These are phyloP conservation scores for Apophysomyces ossiformis DNA, from an alignment of 371 early-diverging fungal species.

Conservation along the genomic window DNA sequence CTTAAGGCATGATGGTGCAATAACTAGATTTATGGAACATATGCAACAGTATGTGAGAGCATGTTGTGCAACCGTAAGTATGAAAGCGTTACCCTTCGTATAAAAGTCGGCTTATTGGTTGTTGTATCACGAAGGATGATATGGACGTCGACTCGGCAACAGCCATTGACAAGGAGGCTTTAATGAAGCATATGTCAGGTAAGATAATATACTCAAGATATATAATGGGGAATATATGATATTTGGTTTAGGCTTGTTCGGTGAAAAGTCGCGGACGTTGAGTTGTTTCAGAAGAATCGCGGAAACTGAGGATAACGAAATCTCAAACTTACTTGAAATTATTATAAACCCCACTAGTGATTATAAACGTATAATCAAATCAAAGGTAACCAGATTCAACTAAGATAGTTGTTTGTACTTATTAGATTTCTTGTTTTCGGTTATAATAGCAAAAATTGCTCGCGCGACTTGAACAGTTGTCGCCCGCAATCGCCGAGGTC, in stretches of 20 bases:
- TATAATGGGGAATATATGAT: not conserved
- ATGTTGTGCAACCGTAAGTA: constrained; percentile 41
- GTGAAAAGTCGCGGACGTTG: constrained; percentile 56
- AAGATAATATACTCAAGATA: not conserved
- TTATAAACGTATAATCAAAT: constrained; percentile 31
- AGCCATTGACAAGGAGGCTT: constrained; percentile 14
- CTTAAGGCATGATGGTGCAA: too few relatives aligned
- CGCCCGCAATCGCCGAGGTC: constrained; percentile 65
- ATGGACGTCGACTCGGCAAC: constrained; percentile 28
- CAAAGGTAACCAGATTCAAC: constrained; percentile 27
- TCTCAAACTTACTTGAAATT: constrained; percentile 27
- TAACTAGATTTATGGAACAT: constrained; percentile 41
- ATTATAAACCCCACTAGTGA: constrained; percentile 26
- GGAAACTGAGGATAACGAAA: constrained; percentile 23
- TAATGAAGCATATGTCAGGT: constrained; percentile 56
- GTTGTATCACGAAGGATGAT: not conserved
- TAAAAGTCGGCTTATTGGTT: not conserved
- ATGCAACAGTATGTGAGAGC: constrained; percentile 50
- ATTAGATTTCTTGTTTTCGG: not conserved
- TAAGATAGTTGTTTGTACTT: not conserved
- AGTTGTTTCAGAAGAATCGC: constrained; percentile 33
- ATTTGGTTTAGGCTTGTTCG: constrained; percentile 45
- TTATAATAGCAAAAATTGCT: constrained; percentile 63
- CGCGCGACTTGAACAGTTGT: constrained; percentile 62
- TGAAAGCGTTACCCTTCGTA: constrained; percentile 40